Conservation (phyloP, 257 asterid species). For the Solanum ossicruentum region DNA sequence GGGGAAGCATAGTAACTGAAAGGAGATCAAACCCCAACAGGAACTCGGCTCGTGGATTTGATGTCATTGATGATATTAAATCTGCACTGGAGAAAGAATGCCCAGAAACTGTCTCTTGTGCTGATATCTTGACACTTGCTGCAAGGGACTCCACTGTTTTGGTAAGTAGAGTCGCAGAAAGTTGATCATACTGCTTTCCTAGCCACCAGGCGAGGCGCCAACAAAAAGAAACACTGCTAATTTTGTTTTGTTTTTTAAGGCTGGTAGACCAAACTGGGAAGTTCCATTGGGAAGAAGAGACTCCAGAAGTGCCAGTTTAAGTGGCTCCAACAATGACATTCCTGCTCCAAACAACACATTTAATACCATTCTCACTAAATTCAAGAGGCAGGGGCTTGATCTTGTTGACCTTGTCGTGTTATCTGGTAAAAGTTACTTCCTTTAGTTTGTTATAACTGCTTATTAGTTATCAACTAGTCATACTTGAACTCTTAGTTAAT, state of each 20-base stretch:
- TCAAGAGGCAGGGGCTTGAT: slow-evolving; percentile 61
- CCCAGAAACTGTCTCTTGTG: slow-evolving; percentile 81
- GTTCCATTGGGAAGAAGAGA: slow-evolving; percentile 85
- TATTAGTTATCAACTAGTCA: background rate
- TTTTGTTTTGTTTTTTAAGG: slow-evolving; percentile 3
- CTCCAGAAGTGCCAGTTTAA: slow-evolving; percentile 43
- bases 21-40: slow-evolving; percentile 62
- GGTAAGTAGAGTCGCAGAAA: slow-evolving; percentile 1
- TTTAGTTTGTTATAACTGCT: background rate
- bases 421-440: slow-evolving; percentile 34
- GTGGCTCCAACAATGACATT: slow-evolving; percentile 78
- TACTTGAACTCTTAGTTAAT: background rate
- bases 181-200: too few species aligned
- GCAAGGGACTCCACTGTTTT: slow-evolving; percentile 77
- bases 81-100: slow-evolving; percentile 61
- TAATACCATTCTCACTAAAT: slow-evolving; percentile 74
- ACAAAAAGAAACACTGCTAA: too few species aligned
- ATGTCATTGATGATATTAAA: slow-evolving; percentile 76
- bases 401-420: slow-evolving; percentile 75
- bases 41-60: slow-evolving; percentile 72
- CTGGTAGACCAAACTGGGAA: slow-evolving; percentile 80
- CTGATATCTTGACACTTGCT: slow-evolving; percentile 66
- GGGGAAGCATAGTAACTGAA: slow-evolving; percentile 41
- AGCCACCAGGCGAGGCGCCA: too few species aligned
- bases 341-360: slow-evolving; percentile 95